phyloP scores from a whole-genome alignment of 306 rosid species.

The Fragaria vesca region DNA sequence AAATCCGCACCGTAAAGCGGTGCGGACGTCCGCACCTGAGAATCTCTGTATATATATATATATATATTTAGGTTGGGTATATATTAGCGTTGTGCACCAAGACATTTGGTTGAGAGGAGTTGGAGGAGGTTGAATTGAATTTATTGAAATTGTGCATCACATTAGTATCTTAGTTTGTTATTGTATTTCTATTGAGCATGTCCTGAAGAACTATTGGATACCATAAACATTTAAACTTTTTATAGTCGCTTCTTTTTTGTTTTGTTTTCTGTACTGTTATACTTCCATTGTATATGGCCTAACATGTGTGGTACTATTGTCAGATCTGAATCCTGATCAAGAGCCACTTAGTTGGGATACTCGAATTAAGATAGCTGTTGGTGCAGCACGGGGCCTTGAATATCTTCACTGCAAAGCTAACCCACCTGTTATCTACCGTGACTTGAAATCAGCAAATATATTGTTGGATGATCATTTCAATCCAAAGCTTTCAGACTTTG shows the following conservation, averaged over 20 bases:
- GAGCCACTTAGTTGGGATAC: conserved; percentile 68
- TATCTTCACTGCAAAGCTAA: conserved; percentile 92
- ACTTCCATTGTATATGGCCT: conserved; percentile 9
- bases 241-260: neutral
- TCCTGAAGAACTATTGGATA: neutral
- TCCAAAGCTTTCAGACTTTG: conserved; percentile 94
- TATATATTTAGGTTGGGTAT: neutral
- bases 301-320: conserved; percentile 14
- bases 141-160: neutral
- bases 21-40: too few relatives aligned
- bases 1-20: too few relatives aligned
- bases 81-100: neutral
- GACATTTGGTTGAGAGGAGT: neutral
- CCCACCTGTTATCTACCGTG: conserved; percentile 94
- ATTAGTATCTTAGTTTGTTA: neutral
- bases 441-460: conserved; percentile 93
- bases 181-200: conserved; percentile 2
- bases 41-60: too few relatives aligned
- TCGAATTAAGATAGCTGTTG: conserved; percentile 86
- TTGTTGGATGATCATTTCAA: conserved; percentile 71
- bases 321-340: conserved; percentile 53
- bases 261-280: neutral
- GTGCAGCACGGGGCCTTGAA: conserved; percentile 89
- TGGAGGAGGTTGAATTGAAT: neutral
- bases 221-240: neutral